Evolutionary conservation across 257 asterid genomes (phyloP), one percentile per base, ranked within the genome.

Genomic region (Fraxinus americana): DNA sequence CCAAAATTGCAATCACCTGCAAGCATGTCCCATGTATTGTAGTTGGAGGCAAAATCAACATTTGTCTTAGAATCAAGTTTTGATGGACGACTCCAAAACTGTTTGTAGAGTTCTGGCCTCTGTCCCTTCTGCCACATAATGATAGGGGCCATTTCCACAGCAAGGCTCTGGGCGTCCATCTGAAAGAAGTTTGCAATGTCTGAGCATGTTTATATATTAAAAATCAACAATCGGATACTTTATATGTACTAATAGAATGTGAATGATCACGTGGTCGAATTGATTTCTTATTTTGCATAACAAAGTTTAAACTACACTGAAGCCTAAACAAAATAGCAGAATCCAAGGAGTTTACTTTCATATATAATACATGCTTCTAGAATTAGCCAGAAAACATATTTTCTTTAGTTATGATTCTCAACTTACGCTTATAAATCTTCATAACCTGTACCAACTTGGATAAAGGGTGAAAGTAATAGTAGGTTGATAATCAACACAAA

Each of bases 121-220:
- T 79, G 91, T 63, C 92, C 98, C 84, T 89, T 83, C 74, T 86
- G 91, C 98, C 98, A 94, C 91, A 94, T 89, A 61, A 94, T 83
- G 83, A 94, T 79, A 25, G 98, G 94, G 80, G 98, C 95, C 89
- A 94, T 84, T 87, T 94, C 98, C 85, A 86, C 80, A 41, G 98
- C 94, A 77, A 94, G 96, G 87, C 90, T 94, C 79, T 91, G 92
- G 80, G 94, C 92, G 85, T 94, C 98, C 98, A 94, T 94, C 98
- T 94, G 86, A 52, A 78, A 67, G 71, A 75, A 73, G 67, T 74
- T 76, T 39, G 80, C 74, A 83, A 70, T 71, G 38, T 48, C 29
- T 66, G 43, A 79, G 76, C 81, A 78, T 29, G 39, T 63, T 73
- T 63, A 75, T 43, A 48, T 41, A 76, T 72, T 32, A 78, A 50